A percentile compares a stretch with the other conserved stretches of the same genome.
Evolutionary conservation across 257 asterid species (phyloP).

Genomic region (Henckelia pumila): DNA sequence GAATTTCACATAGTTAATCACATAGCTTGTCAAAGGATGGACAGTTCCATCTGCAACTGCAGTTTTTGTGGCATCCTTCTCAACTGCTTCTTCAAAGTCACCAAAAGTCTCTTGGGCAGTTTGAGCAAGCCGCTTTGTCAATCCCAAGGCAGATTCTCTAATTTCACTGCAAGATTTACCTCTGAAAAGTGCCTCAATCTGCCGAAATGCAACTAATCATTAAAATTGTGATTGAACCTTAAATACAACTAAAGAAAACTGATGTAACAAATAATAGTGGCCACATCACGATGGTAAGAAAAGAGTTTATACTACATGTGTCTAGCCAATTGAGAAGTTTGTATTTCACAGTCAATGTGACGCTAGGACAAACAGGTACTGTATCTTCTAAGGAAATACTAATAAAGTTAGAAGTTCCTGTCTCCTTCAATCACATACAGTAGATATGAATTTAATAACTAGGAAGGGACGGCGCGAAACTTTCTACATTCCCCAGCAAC

Average conservation of each 20-base stretch:
- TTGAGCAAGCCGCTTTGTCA: conserved; percentile 95
- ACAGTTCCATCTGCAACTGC: conserved; percentile 98
- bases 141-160: conserved; percentile 90
- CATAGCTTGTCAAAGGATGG: conserved; percentile 98
- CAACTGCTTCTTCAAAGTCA: conserved; percentile 99
- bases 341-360: neutral
- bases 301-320: neutral
- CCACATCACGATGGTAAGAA: conserved; percentile 10
- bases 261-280: conserved; percentile 9
- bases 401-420: neutral
- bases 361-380: too few species aligned
- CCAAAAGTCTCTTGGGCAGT: conserved; percentile 97
- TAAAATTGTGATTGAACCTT: conserved; percentile 14
- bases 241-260: conserved; percentile 17
- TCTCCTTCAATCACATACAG: neutral
- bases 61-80: conserved; percentile 98
- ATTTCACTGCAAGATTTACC: conserved; percentile 89
- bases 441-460: neutral
- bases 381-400: neutral
- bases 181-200: conserved; percentile 82
- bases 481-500: neutral
- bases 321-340: conserved; percentile 1
- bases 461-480: neutral
- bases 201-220: conserved; percentile 28
- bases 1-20: conserved; percentile 95